These are phyloP conservation scores for Boletus rubroflammeus DNA, from an alignment of 768 basidiomycete genomes.

Conservation along the genomic window DNA sequence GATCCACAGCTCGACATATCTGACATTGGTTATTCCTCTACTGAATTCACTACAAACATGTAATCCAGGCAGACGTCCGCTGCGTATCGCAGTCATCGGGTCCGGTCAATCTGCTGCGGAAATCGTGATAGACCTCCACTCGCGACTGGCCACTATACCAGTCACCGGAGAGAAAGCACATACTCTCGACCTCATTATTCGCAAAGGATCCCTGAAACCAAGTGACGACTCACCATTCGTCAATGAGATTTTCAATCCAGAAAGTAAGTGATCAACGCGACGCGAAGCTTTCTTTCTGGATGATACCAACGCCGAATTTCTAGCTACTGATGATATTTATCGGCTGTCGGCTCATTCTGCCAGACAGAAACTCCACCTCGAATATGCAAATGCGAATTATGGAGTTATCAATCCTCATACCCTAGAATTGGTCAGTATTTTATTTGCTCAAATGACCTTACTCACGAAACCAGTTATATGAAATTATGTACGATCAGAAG, in stretches of 20 bases:
- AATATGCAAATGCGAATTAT: constrained; percentile 51
- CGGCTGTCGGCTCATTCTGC: constrained; percentile 33
- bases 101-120: constrained; percentile 49
- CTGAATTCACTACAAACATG: constrained; percentile 27
- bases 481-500: constrained; percentile 48
- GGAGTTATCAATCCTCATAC: constrained; percentile 50
- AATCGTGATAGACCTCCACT: constrained; percentile 43
- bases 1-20: constrained; percentile 44
- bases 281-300: background rate
- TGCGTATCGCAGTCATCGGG: constrained; percentile 45
- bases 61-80: constrained; percentile 20
- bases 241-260: constrained; percentile 55
- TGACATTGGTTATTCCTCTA: constrained; percentile 36
- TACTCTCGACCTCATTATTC: constrained; percentile 48
- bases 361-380: constrained; percentile 36
- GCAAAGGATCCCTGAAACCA: constrained; percentile 47
- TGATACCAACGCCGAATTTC: background rate
- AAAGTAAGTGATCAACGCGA: constrained; percentile 27
- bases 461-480: constrained; percentile 39
- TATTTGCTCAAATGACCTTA: background rate
- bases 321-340: constrained; percentile 43
- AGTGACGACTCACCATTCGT: constrained; percentile 52
- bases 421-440: constrained; percentile 34
- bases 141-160: constrained; percentile 35
- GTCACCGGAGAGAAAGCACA: constrained; percentile 28